These are phyloP conservation scores for Sporisorium iseilematis-ciliati DNA, from an alignment of 1,284 basidiomycete genomes.

Conservation along the genomic window DNA sequence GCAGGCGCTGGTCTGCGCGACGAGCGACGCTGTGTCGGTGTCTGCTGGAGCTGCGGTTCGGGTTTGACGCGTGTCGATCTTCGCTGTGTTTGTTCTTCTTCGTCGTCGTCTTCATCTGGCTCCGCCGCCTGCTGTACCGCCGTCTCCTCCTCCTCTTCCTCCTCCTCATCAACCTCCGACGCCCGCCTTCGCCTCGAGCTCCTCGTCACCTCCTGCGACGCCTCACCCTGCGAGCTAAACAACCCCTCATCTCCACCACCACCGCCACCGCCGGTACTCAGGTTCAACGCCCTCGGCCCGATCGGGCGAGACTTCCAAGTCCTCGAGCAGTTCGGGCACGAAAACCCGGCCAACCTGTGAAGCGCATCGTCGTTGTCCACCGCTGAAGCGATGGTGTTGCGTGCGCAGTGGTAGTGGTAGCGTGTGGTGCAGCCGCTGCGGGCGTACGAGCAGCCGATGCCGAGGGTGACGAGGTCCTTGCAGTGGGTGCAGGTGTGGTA, in stretches of 20 bases:
- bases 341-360: slow-evolving; percentile 15
- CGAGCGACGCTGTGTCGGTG: neutral
- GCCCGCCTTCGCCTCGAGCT: slow-evolving; percentile 23
- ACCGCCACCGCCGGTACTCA: slow-evolving; percentile 1
- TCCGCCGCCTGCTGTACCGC: neutral
- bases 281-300: slow-evolving; percentile 31
- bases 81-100: slow-evolving; percentile 2
- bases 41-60: slow-evolving; percentile 18
- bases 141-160: slow-evolving; percentile 16
- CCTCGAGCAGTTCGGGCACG: slow-evolving; percentile 18
- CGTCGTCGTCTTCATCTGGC: slow-evolving; percentile 8
- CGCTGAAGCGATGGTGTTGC: slow-evolving; percentile 20
- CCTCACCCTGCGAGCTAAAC: slow-evolving; percentile 18
- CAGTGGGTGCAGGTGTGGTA: slow-evolving; percentile 81
- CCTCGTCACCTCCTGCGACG: slow-evolving; percentile 12
- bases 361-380: slow-evolving; percentile 34
- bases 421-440: slow-evolving; percentile 19
- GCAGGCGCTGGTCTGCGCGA: neutral
- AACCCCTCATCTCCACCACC: neutral
- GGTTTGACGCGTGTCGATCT: slow-evolving; percentile 18
- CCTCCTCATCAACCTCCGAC: slow-evolving; percentile 66
- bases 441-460: slow-evolving; percentile 24
- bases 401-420: slow-evolving; percentile 44
- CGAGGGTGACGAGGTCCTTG: slow-evolving; percentile 74
- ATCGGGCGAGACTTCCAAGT: slow-evolving; percentile 43